Conservation (phyloP, 805 yeast genomes). For the Jamesozyma piceae region DNA sequence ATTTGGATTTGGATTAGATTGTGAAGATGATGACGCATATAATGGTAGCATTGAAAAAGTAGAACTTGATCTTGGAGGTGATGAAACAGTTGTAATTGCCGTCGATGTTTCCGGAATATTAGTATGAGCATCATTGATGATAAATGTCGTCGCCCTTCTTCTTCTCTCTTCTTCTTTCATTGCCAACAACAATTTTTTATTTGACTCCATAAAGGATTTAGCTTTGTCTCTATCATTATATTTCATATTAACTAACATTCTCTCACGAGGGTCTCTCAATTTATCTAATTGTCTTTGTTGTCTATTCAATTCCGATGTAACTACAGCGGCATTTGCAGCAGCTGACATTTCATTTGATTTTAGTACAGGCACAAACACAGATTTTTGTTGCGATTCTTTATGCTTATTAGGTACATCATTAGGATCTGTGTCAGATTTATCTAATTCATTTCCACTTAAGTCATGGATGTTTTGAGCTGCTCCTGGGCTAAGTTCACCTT, state of each 20-base stretch:
- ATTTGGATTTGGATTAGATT: no score
- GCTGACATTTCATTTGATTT: background rate
- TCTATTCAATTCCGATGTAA: constrained; percentile 6
- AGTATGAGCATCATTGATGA: background rate
- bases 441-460: background rate
- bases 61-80: background rate
- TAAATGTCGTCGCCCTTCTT: constrained; percentile 22
- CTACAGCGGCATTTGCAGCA: constrained; percentile 1
- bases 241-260: constrained; percentile 29
- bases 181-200: constrained; percentile 25
- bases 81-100: background rate
- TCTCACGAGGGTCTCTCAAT: constrained; percentile 26
- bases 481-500: no score
- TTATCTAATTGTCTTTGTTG: constrained; percentile 26
- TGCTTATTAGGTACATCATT: background rate
- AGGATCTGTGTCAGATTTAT: background rate
- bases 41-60: background rate
- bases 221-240: constrained; percentile 29
- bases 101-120: background rate
- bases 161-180: constrained; percentile 28
- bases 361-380: background rate
- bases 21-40: background rate
- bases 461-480: background rate
- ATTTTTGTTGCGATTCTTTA: background rate
- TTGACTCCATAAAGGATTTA: constrained; percentile 28